Conservation (phyloP, 208 protist species). For the Acanthamoeba divionensis region DNA sequence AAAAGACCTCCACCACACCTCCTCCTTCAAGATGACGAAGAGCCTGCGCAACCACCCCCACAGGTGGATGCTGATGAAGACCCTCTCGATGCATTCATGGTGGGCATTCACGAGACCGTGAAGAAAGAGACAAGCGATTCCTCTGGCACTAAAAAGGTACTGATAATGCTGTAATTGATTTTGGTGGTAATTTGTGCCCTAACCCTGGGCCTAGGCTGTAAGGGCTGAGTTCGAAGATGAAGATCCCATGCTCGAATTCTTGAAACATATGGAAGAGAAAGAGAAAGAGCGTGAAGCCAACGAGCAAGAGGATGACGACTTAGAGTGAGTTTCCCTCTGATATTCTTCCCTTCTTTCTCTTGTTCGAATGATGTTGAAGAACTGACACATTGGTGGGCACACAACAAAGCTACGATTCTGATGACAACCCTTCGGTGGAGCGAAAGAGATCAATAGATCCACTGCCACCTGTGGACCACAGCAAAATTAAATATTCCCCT, state of each 20-base stretch:
- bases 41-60: neutral
- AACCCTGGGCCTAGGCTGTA: neutral
- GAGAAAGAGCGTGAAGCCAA: neutral
- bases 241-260: neutral
- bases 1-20: neutral
- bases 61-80: constrained; percentile 39
- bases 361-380: neutral
- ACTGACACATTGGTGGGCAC: neutral
- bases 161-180: neutral
- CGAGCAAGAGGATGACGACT: neutral
- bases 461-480: constrained; percentile 67
- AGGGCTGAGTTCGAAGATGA: constrained; percentile 6
- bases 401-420: constrained; percentile 53
- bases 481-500: constrained; percentile 57
- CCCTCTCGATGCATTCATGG: constrained; percentile 71
- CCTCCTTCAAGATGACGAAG: neutral
- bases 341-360: neutral
- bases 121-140: neutral
- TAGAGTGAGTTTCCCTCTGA: neutral
- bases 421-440: neutral
- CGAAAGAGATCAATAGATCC: constrained; percentile 58
- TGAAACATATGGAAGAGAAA: constrained; percentile 24
- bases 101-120: constrained; percentile 43
- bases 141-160: neutral
- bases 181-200: neutral